Evolutionary conservation across 2,329 filamentous ascomycete genomes (phyloP), one percentile per base, ranked within the genome.

Genomic region (Aspergillus tamarii): DNA sequence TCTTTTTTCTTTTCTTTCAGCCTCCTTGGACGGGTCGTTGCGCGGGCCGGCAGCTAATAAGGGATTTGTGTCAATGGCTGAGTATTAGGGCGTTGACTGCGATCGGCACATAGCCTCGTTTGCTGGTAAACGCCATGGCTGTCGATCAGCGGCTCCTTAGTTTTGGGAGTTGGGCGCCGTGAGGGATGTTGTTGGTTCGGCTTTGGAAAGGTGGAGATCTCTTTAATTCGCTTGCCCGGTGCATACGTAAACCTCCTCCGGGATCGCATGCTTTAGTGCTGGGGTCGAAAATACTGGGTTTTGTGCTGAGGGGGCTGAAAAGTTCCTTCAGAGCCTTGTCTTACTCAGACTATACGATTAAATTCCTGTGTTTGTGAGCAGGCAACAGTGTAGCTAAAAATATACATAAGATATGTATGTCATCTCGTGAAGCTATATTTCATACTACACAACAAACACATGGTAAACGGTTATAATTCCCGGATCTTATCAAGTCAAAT

Each of bases 101-200:
- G 48, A 52, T 52, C 48, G 48, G 48, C 48, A 52, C 48, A 52
- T 52, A 32, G 48, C 48, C 48, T 34, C 19, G 48, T 21, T 52
- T 52, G 16, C 21, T 52, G 28, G 10, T 12, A 21, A 52, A 28
- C 4, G 19, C 48, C 26, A 50, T 50, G 46, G 46, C 14, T 50
- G 46, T 30, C 26, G 48, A 52, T 52, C 48, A 21, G 48, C 19
- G 28, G 28, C 48, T 34, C 28, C 48, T 19, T n/a, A 19, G n/a
- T 32, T 2, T 32, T 32, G 19, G 28, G 28, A 19, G 10, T 32
- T 52, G 48, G 28, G 28, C 9, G 4, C 19, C 26, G 28, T 10
- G 9, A 52, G 48, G 28, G 2, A 52, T 32, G 48, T 12, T 11
- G 48, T 52, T 52, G 28, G 48, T 34, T 52, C 26, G 48, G 48